A percentile compares a stretch with the other conserved stretches of the same genome.
Evolutionary conservation across 1,139 yeast genomes (phyloP).

Genomic region (Wickerhamomyces sp.): DNA sequence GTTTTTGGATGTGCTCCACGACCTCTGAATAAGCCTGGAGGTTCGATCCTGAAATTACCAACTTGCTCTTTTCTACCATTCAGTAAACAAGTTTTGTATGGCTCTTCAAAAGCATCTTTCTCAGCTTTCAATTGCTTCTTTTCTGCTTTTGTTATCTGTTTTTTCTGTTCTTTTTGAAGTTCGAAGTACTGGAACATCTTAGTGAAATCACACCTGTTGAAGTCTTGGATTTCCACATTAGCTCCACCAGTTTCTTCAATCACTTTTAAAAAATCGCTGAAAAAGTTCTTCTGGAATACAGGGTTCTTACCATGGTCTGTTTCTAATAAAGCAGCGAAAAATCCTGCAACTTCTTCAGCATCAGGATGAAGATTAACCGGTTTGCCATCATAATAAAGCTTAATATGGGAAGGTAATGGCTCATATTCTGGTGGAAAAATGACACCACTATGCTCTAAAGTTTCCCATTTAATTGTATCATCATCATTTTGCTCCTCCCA

Average conservation of each 20-base stretch:
- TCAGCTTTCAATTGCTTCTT: constrained; percentile 70
- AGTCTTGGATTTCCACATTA: constrained; percentile 48
- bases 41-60: constrained; percentile 92
- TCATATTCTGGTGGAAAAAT: constrained; percentile 90
- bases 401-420: constrained; percentile 78
- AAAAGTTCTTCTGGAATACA: constrained; percentile 81
- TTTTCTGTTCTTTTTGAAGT: constrained; percentile 65
- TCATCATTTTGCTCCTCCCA: constrained; percentile 81
- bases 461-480: constrained; percentile 79
- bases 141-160: constrained; percentile 60
- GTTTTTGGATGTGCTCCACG: constrained; percentile 97
- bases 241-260: constrained; percentile 68
- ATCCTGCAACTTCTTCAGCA: constrained; percentile 97
- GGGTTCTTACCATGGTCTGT: constrained; percentile 89
- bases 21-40: constrained; percentile 94
- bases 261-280: constrained; percentile 68
- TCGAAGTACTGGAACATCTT: constrained; percentile 75
- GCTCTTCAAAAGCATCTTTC: constrained; percentile 73
- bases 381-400: constrained; percentile 68
- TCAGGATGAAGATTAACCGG: constrained; percentile 69
- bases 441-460: constrained; percentile 85
- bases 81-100: constrained; percentile 71
- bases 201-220: constrained; percentile 72
- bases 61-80: constrained; percentile 91
- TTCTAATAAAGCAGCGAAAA: constrained; percentile 83